Conservation (phyloP, 2,329 filamentous ascomycete genomes). For the Exophiala lecanii-corni region DNA sequence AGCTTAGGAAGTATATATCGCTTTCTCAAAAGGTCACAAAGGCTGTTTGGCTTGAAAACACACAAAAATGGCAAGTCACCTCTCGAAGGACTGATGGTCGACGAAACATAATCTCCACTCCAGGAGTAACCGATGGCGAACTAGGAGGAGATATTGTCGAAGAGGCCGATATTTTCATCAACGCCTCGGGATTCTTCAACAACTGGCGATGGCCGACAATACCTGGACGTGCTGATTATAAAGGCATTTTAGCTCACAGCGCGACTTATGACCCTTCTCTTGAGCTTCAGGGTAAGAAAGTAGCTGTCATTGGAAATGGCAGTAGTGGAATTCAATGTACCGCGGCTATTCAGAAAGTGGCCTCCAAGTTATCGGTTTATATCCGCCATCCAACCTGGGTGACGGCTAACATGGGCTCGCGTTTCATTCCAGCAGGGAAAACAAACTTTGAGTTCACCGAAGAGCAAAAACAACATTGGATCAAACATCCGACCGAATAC, state of each 20-base stretch:
- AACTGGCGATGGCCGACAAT: conserved; percentile 34
- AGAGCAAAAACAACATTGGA: conserved; percentile 16
- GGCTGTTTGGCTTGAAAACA: conserved; percentile 25
- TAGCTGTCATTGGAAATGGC: conserved; percentile 60
- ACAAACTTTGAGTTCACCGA: background rate
- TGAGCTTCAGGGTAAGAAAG: conserved; percentile 52
- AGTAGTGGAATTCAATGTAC: conserved; percentile 54
- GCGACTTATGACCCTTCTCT: conserved; percentile 34
- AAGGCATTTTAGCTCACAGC: conserved; percentile 32
- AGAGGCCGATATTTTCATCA: conserved; percentile 44
- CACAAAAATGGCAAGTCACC: background rate
- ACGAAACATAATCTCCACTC: conserved; percentile 34
- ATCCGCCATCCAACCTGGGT: background rate
- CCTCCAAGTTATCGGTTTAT: conserved; percentile 16
- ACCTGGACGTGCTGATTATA: conserved; percentile 31
- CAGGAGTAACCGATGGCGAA: background rate
- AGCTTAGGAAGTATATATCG: conserved; percentile 25
- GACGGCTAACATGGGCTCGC: conserved; percentile 10
- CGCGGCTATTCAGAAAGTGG: background rate
- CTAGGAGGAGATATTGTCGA: conserved; percentile 44
- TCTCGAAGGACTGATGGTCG: conserved; percentile 34
- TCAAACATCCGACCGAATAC: conserved; percentile 6
- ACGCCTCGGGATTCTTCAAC: conserved; percentile 37
- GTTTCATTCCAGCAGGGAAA: background rate
- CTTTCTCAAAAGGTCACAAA: conserved; percentile 25